Conservation (phyloP, 2,329 filamentous ascomycete genomes). For the Pyrenophora tritici-repentis region DNA sequence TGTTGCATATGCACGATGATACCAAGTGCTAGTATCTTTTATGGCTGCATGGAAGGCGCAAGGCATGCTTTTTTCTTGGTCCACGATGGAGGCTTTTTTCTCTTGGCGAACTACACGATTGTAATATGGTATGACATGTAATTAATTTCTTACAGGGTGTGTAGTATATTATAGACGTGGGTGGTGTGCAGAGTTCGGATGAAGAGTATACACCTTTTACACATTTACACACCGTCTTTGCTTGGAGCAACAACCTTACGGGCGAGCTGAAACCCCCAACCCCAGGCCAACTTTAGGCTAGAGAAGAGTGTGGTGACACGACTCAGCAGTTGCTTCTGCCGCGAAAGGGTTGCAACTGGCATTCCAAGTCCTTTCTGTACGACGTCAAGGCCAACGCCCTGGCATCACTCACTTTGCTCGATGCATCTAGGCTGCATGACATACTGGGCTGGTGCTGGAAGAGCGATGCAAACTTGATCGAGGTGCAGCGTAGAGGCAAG, state of each 20-base stretch:
- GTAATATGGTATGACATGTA: constrained; percentile 18
- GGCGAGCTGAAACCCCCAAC: constrained; percentile 4
- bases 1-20: constrained; percentile 23
- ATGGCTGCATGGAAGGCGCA: constrained; percentile 28
- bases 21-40: constrained; percentile 25
- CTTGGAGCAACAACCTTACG: constrained; percentile 3
- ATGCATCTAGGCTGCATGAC: constrained; percentile 2
- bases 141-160: not conserved
- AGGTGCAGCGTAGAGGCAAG: not conserved
- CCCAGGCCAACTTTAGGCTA: not conserved
- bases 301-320: not conserved
- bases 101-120: constrained; percentile 19
- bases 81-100: constrained; percentile 14
- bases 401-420: not conserved
- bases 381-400: not conserved
- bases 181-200: not conserved
- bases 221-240: constrained; percentile 11
- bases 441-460: constrained; percentile 1
- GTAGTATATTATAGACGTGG: not conserved
- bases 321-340: not conserved
- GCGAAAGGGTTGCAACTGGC: not conserved
- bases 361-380: not conserved
- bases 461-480: constrained; percentile 3
- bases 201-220: constrained; percentile 9
- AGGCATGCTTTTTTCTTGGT: constrained; percentile 21